These are phyloP conservation scores for Halenospora varia DNA, from an alignment of 495 filamentous ascomycete species.

Conservation along the genomic window DNA sequence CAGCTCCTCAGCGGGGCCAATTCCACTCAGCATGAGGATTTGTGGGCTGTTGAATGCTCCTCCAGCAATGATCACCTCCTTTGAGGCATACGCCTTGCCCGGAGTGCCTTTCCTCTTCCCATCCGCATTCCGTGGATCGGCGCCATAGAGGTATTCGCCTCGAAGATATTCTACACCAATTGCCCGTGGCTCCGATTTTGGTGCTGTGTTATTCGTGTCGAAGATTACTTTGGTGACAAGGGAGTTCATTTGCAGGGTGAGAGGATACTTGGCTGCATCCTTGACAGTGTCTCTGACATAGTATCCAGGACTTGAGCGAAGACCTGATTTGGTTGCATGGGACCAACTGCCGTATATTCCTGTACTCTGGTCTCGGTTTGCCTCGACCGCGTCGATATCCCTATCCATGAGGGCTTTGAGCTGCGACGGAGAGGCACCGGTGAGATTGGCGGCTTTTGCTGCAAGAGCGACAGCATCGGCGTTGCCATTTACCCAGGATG, in stretches of 20 bases:
- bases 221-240: conserved; percentile 60
- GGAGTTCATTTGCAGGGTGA: conserved; percentile 55
- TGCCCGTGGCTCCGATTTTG: conserved; percentile 38
- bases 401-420: conserved; percentile 40
- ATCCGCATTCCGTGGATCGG: conserved; percentile 38
- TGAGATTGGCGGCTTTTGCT: background rate
- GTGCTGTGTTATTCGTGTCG: conserved; percentile 28
- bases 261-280: conserved; percentile 44
- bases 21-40: conserved; percentile 58
- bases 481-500: background rate
- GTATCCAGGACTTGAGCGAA: conserved; percentile 50
- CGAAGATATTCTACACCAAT: conserved; percentile 59
- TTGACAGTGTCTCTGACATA: conserved; percentile 45
- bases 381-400: conserved; percentile 34
- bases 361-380: conserved; percentile 33
- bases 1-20: conserved; percentile 50
- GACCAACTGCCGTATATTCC: conserved; percentile 47
- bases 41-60: conserved; percentile 59
- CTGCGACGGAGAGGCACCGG: background rate
- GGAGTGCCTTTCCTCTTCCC: conserved; percentile 29
- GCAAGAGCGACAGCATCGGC: background rate
- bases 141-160: conserved; percentile 55
- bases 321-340: conserved; percentile 14
- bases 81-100: conserved; percentile 43
- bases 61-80: conserved; percentile 59